Percentiles rank a stretch among this genome's conserved stretches.
These are phyloP conservation scores for Phytopythium montanum DNA, from an alignment of 352 stramenopile species.

Conservation along the genomic window DNA sequence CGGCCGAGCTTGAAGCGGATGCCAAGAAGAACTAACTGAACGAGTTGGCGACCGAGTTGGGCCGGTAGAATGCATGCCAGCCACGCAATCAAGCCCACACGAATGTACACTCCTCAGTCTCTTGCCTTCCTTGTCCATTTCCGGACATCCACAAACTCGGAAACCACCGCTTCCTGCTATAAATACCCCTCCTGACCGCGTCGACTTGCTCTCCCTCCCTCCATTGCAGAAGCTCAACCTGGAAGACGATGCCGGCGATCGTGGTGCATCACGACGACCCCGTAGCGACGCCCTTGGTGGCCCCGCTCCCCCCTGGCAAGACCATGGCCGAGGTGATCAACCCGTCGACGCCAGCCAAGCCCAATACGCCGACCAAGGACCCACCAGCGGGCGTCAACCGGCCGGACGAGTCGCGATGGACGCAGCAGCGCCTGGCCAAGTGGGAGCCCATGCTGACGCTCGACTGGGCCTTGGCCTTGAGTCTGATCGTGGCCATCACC, in stretches of 20 bases:
- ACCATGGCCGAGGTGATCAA: constrained; percentile 1
- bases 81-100: no score
- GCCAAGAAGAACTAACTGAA: no score
- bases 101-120: no score
- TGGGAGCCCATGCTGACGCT: constrained; percentile 78
- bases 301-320: background rate
- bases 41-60: no score
- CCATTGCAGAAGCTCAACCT: background rate
- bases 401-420: constrained; percentile 47
- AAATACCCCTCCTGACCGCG: no score
- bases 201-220: background rate
- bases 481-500: constrained; percentile 32
- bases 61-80: no score
- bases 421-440: constrained; percentile 63
- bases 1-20: no score
- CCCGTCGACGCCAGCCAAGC: background rate
- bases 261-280: constrained; percentile 19
- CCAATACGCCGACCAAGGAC: background rate
- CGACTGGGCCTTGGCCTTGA: constrained; percentile 52
- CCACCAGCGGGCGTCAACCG: constrained; percentile 28
- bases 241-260: constrained; percentile 9
- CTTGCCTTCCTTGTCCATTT: no score
- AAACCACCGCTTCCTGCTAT: no score
- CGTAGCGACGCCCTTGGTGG: constrained; percentile 5
- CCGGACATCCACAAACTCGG: no score